These are phyloP conservation scores for Chytriomyces sp. DNA, from an alignment of 192 early-diverging fungal genomes.

Conservation along the genomic window DNA sequence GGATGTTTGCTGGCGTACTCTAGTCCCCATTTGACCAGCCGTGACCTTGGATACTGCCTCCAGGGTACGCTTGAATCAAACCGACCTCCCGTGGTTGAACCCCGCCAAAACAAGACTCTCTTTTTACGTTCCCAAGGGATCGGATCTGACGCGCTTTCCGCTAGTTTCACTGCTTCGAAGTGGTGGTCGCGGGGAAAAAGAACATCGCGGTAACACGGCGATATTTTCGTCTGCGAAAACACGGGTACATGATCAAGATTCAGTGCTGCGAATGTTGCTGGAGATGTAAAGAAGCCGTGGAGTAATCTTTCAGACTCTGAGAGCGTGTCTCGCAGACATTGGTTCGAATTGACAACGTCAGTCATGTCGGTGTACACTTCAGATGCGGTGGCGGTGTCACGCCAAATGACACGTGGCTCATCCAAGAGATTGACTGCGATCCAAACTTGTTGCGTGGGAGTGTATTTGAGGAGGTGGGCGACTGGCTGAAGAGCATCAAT, in stretches of 20 bases:
- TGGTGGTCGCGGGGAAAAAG: neutral
- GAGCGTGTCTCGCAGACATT: no score
- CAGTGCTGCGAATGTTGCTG: neutral
- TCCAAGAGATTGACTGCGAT: no score
- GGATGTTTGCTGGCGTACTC: neutral
- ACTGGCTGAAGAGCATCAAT: no score
- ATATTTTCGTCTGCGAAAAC: neutral
- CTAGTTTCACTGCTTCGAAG: neutral
- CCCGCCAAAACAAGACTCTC: conserved; percentile 29
- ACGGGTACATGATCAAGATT: neutral
- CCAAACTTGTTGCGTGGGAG: no score
- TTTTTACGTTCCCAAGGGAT: conserved; percentile 8
- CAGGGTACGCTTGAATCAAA: neutral
- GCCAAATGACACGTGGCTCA: no score
- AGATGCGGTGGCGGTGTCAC: no score
- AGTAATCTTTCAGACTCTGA: no score
- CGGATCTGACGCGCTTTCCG: neutral
- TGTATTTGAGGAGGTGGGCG: no score
- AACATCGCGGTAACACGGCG: neutral
- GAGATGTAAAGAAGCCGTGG: neutral
- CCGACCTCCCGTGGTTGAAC: conserved; percentile 17
- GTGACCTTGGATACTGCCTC: neutral
- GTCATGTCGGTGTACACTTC: no score
- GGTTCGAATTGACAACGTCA: no score
- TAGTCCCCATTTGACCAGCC: conserved; percentile 11